Base-by-base conservation (phyloP, 2,329 filamentous ascomycete genomes). In the Penicillium freii region DNA sequence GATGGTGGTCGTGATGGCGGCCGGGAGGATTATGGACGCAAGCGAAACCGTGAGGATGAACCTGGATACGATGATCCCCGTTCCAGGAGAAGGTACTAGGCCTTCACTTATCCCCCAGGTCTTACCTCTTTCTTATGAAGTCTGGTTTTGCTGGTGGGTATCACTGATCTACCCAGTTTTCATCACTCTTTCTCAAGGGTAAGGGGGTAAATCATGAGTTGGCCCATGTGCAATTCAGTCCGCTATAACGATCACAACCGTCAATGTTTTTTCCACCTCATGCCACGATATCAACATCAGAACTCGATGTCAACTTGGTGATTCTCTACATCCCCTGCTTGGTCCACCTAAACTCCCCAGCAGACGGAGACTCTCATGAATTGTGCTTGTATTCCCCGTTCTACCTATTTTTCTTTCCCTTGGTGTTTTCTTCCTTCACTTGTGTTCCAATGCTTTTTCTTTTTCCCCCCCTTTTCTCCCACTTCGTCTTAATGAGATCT, bases 1-100 rank as follows among this genome's bases (percentile, higher is more conserved):
- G 49, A 46, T 34, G 44, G 80, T 60, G 52, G 38, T 4, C 46
- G 46, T 11, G 46, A 49, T 48, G 59, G 57, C 56, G 75, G 78
- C 62, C 78, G 81, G 49, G 81, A 84, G 64, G 82, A 83, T 51
- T 79, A 82, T 57, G 78, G 75, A 76, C 84, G 72, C 84, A 90
- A 81, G 70, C 85, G 87, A 72, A 82, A 86, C 51, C 91, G 89
- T 75, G 92, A 95, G 51, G 89, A 88, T 70, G 87, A 87, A 31
- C 49, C 49, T 72, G 84, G 85, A 64, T 88, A 92, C 77, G 91
- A 96, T 71, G 92, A 96, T 75, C 80, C 81, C 50, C 81, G 84
- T 66, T 80, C 79, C 66, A 81, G 84, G 71, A 80, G 84, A 70
- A 80, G 84, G 70, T 87, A 87, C 72, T 86, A 76, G 74, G 45